Evolutionary conservation across 2,329 filamentous ascomycete species (phyloP), one percentile per base, ranked within the genome.

Genomic region (Tolypocladium sp.): DNA sequence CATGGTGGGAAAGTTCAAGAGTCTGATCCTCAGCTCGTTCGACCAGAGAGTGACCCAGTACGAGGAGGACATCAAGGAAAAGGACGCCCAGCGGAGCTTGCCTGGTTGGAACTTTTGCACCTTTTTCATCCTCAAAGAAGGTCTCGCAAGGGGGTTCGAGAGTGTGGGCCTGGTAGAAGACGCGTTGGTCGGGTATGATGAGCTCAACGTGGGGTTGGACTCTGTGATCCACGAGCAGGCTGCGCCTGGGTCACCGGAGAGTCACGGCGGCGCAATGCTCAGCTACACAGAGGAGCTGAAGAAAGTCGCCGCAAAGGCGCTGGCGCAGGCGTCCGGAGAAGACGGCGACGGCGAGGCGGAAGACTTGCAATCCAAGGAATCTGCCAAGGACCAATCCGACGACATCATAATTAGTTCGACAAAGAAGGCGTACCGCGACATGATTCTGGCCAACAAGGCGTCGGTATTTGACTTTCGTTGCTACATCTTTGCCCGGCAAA

Each of bases 41-140:
- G 93, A 97, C 74, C 81, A 87, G 65, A 85, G 94, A 10, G 94
- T 99, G 1, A 86, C 84, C 25, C 93, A 97, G 68, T 99, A 99
- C 71, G 94, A 99, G 73, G 92, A 97, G 61, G 94, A 99, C 66
- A 96, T 99, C 65, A 89, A 91, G 63, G 94, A 97, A 72, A 94
- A 92, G 69, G 93, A 97, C 66, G 84, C 88, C 0, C 92, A 97
- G 71, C 83, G 93, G 54, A 87, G 80, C 40, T 76, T 99, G 22
- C 94, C 94, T 0, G 94, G 94, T 0, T 99, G 94, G 94, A 99
- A 99, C 69, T 99, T 99, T 70, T 97, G 94, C 74, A 99, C 94
- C 0, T 99, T 99, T 71, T 99, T 99, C 71, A 92, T 99, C 20
- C 80, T 99, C 10, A 99, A 99, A 69, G 94, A 99, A 72, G 94